phyloP scores from a whole-genome alignment of 176 grass and related monocot genomes.

The Saccharum spontaneum region DNA sequence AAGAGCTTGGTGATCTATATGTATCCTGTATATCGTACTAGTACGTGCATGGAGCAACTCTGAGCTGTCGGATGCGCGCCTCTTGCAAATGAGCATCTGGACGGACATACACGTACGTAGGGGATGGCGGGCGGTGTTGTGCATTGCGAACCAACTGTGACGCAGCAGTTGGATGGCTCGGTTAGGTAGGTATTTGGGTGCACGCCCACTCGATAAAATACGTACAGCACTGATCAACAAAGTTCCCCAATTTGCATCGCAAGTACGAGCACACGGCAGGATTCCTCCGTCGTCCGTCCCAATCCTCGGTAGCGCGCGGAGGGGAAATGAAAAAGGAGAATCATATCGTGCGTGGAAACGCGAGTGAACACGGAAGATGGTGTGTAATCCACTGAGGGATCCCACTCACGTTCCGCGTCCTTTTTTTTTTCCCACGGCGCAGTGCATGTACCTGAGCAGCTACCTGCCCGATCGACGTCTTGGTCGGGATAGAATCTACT shows the following conservation, averaged over 20 bases:
- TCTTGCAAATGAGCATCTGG: neutral
- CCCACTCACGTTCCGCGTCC: neutral
- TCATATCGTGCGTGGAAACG: neutral
- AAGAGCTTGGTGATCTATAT: neutral
- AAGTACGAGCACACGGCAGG: neutral
- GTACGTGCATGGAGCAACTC: neutral
- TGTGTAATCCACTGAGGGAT: conserved; percentile 17
- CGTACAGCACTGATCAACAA: neutral
- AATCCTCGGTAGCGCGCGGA: neutral
- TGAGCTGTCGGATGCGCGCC: neutral
- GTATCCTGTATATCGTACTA: neutral
- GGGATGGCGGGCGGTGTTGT: neutral
- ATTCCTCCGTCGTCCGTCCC: neutral
- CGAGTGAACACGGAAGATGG: neutral
- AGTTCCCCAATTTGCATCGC: neutral
- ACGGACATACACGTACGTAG: neutral
- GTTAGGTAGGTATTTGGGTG: conserved; percentile 12
- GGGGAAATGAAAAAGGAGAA: neutral
- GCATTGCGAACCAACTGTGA: conserved; percentile 8
- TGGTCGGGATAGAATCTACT: neutral
- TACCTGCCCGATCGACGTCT: neutral
- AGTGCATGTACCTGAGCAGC: conserved; percentile 22
- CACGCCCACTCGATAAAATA: neutral
- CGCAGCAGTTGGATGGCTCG: neutral
- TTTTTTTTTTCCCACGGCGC: neutral